Conservation (phyloP, 106 monocot species). For the Allium cepa region DNA sequence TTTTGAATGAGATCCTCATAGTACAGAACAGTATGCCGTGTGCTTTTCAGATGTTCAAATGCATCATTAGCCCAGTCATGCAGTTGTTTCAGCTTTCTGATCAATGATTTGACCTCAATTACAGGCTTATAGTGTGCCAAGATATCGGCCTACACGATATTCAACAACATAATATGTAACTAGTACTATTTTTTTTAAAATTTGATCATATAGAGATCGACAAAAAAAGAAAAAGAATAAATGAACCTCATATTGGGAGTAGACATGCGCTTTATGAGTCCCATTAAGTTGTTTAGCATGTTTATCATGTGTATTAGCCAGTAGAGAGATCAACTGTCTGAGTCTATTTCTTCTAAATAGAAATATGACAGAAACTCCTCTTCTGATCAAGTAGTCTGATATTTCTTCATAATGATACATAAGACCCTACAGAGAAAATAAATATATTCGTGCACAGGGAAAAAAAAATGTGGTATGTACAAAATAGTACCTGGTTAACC, state of each 20-base stretch:
- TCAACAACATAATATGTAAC: too few species aligned
- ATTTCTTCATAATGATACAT: constrained; percentile 36
- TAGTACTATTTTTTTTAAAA: too few species aligned
- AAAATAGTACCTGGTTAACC: constrained; percentile 27
- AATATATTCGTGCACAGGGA: background rate
- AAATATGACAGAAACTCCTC: constrained; percentile 48
- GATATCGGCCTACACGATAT: too few species aligned
- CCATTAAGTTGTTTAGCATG: constrained; percentile 41
- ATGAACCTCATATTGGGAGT: constrained; percentile 42
- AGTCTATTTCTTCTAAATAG: constrained; percentile 23
- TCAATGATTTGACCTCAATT: too few species aligned
- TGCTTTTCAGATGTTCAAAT: too few species aligned
- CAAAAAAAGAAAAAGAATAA: background rate
- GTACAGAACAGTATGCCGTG: too few species aligned
- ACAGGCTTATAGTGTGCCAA: too few species aligned
- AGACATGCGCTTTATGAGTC: constrained; percentile 60
- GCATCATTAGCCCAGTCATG: too few species aligned
- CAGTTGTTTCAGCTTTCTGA: too few species aligned
- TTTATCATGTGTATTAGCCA: constrained; percentile 46
- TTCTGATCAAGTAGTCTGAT: constrained; percentile 39
- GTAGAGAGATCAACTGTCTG: constrained; percentile 34
- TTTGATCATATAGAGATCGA: too few species aligned
- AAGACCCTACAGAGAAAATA: constrained; percentile 22
- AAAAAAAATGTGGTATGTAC: background rate
- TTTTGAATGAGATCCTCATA: too few species aligned